Evolutionary conservation across 2,329 filamentous ascomycete genomes (phyloP), one percentile per base, ranked within the genome.

Genomic region (Aspergillus pseudoterreus): DNA sequence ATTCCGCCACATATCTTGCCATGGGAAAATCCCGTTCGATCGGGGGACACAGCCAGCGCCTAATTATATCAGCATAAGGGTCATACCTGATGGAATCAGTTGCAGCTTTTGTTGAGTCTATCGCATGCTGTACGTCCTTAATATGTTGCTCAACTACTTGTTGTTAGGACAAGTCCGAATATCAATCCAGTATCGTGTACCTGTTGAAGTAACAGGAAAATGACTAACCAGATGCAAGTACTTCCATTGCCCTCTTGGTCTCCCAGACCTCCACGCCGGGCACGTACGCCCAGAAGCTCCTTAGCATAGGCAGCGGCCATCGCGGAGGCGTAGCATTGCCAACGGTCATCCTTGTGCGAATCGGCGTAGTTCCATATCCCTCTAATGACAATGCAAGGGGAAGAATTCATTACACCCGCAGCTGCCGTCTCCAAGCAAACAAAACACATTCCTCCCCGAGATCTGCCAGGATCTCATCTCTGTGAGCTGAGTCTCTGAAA

Each of bases 401-500:
- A 43, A 22, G 9, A 8, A 33, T 46, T 21, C 24, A 46, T 45
- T n/a, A 46, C 15, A 32, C 33, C 45, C 4, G 45, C 45, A 2
- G 35, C 45, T 47, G 42, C 43, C 43, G 38, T 47, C 22, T 39
- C 43, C 8, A 45, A 5, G 17, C 43, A 45, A 14, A 57, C 52
- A 24, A 45, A 14, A 57, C 52, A 24, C 48, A 51, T 27, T 55
- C 43, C 17, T 52, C 48, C 17, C 51, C 46, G 12, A 51, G 12
- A 3, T 54, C 42, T 4, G 19, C 44, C 30, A 47, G 12, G 45
- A 58, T 51, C 15, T 12, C 11, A 38, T 60, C 58, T 14, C 51
- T 44, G 6, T 15, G 4, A 24, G 42, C 45, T 11, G 47, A 44
- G 33, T 57, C 50, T 32, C 54, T 57, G n/a, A 61, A 21, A 12